Percentiles rank a stretch among this genome's conserved stretches.
Conservation (phyloP, 1,284 basidiomycete species). For the Pseudomicrostroma phylloplanum region DNA sequence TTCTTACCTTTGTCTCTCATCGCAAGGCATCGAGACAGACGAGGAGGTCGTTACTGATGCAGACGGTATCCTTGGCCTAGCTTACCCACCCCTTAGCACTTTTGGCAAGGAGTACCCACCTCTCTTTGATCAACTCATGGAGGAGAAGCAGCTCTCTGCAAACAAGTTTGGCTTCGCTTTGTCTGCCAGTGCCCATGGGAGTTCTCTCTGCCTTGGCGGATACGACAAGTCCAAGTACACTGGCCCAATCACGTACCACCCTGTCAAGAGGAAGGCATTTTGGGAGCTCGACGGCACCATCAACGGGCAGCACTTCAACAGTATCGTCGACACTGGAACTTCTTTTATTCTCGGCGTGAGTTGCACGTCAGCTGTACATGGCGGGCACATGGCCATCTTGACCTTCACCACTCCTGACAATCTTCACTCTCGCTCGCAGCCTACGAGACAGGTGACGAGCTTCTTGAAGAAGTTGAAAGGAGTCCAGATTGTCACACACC, state of each 20-base stretch:
- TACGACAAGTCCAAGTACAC: conserved; percentile 19
- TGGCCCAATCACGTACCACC: background rate
- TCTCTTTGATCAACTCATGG: conserved; percentile 29
- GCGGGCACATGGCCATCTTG: conserved; percentile 55
- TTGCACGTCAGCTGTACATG: conserved; percentile 27
- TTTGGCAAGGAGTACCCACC: conserved; percentile 19
- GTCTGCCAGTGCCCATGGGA: background rate
- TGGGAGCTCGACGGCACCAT: conserved; percentile 42
- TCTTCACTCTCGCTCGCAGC: background rate
- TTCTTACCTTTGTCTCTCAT: background rate
- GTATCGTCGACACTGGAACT: conserved; percentile 59
- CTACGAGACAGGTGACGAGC: no score
- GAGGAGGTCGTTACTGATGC: background rate
- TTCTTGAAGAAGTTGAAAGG: no score
- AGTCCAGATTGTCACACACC: conserved; percentile 47
- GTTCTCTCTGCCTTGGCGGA: conserved; percentile 57
- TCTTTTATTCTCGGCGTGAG: conserved; percentile 53
- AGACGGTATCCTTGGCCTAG: conserved; percentile 36
- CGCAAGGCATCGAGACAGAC: background rate
- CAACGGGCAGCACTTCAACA: conserved; percentile 46
- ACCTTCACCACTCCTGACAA: background rate
- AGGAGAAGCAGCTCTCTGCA: conserved; percentile 23
- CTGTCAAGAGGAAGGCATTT: conserved; percentile 38
- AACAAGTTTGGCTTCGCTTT: conserved; percentile 60
- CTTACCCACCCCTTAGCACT: conserved; percentile 29